Evolutionary conservation across 1,139 yeast species (phyloP), one percentile per base, ranked within the genome.

Genomic region (Hyphopichia fennica): DNA sequence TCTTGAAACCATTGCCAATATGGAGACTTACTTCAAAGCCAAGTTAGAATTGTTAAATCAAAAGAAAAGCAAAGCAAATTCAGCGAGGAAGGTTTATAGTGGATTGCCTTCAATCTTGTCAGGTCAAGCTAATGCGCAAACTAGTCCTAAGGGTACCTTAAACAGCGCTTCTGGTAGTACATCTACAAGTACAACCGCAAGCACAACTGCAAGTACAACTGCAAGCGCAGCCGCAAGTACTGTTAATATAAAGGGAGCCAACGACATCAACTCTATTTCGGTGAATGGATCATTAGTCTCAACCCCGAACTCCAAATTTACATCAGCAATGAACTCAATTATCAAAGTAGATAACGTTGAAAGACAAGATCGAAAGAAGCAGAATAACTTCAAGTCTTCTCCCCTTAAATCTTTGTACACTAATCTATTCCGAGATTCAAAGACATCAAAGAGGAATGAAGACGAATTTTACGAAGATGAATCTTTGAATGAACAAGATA

Each of bases 11-110:
- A 44, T 64, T 10, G 39, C 48, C 2, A 38, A 42, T 6, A 31
- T 62, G 37, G 56, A 53, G 25, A 42, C 39, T 1, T 56, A 48
- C 37, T 56, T 62, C 39, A 55, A 54, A 5, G 40, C 29, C 35
- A 49, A 50, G 39, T 29, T 47, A 8, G 35, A 35, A 13, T 13
- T 32, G 6, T 27, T 38, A 2, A 15, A 31, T 8, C 29, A 19
- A 16, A 25, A 2, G 13, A 20, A 31, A n/a, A 17, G 17, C 9
- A 11, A 17, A 11, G 20, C 34, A 31, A 3, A 31, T 10, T 20
- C 5, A 9, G 3, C 13, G 5, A 4, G n/a, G n/a, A 31, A 8
- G 9, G 16, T 5, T 11, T 8, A 28, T n/a, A n/a, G n/a, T 28
- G 31, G 17, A 28, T n/a, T 16, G 4, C 18, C 20, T n/a, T 16